phyloP scores from a whole-genome alignment of 2,329 filamentous ascomycete species.

The Clarireedia hainanense region DNA sequence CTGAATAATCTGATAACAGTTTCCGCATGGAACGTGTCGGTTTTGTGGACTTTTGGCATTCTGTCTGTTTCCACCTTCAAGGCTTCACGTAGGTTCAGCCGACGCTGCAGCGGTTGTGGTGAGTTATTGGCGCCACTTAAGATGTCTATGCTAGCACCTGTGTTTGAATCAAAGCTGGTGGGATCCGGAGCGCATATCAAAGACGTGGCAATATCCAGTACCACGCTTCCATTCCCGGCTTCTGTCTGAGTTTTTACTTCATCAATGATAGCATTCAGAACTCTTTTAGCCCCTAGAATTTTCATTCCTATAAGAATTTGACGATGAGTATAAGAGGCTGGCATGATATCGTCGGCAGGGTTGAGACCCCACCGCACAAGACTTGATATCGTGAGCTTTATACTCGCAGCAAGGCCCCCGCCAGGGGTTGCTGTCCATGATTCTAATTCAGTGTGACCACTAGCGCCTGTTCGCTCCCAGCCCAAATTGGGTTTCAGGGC shows the following conservation, averaged over 20 bases:
- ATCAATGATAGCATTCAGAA: constrained; percentile 57
- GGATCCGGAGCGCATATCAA: constrained; percentile 61
- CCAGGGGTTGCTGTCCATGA: constrained; percentile 51
- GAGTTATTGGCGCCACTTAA: constrained; percentile 4
- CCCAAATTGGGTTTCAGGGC: constrained; percentile 51
- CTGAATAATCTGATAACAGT: constrained; percentile 25
- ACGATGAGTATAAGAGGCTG: constrained; percentile 63
- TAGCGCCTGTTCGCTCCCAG: constrained; percentile 52
- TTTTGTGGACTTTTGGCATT: constrained; percentile 22
- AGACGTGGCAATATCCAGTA: constrained; percentile 61
- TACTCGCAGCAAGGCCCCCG: constrained; percentile 47
- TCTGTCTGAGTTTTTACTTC: constrained; percentile 58
- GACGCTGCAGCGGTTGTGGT: constrained; percentile 18
- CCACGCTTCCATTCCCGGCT: constrained; percentile 48
- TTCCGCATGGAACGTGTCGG: constrained; percentile 23
- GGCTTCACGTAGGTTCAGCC: constrained; percentile 26
- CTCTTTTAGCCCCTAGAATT: constrained; percentile 52
- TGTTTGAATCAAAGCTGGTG: constrained; percentile 23
- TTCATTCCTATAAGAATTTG: constrained; percentile 55
- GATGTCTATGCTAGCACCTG: constrained; percentile 5
- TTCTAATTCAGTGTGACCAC: constrained; percentile 60
- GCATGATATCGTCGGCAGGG: constrained; percentile 45
- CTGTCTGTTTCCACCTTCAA: constrained; percentile 25
- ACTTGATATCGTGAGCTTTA: constrained; percentile 54
- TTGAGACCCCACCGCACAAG: constrained; percentile 61